Base-by-base conservation (phyloP, 805 yeast genomes). In the Torulaspora microellipsoides region DNA sequence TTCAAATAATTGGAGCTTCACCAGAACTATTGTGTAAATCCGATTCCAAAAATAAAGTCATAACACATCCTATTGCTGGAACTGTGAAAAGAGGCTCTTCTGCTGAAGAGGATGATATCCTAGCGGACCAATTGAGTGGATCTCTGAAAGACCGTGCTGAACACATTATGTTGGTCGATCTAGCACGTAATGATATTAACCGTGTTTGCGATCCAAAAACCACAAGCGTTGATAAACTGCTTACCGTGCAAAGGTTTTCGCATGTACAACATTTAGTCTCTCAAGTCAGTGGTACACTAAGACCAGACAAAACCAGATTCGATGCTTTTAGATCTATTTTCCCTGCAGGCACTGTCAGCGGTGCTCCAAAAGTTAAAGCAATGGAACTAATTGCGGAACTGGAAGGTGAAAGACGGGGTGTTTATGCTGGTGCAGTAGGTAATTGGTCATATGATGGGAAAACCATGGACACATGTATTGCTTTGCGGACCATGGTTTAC, bases 281-380 rank as follows among this genome's bases (percentile, higher is more conserved):
- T 2, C 95, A 91, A 66, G 97, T 91, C 15, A 83, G 95, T 48
- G 99, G 99, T 11, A 86, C 83, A 1, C 71, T 93, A 57, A 76
- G 99, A 60, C 67, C 72, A 0, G 97, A 77, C 47, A 83, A 87
- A 70, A 82, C 91, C 10, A 75, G 98, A 52, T 93, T 93, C 60
- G 99, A 93, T 69, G 99, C 99, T 0, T 89, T 93, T 69, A 78
- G 99, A 64, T 89, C 97, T 2, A 87, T 93, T 43, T 93, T 93
- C 80, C 99, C 99, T 15, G 99, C 99, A 1, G 99, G 99, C 34
- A 93, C 99, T 1, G 98, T 91, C 10, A 83, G 95, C 43, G 99
- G 99, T 31, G 98, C 99, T 2, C 99, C 99, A 43, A 93, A 93
- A 67, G 95, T 93, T 33, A 80, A 78, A 56, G 99, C 99, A 8